Conservation (phyloP, 2,329 filamentous ascomycete genomes). For the Ophiostoma novo-ulmi region DNA sequence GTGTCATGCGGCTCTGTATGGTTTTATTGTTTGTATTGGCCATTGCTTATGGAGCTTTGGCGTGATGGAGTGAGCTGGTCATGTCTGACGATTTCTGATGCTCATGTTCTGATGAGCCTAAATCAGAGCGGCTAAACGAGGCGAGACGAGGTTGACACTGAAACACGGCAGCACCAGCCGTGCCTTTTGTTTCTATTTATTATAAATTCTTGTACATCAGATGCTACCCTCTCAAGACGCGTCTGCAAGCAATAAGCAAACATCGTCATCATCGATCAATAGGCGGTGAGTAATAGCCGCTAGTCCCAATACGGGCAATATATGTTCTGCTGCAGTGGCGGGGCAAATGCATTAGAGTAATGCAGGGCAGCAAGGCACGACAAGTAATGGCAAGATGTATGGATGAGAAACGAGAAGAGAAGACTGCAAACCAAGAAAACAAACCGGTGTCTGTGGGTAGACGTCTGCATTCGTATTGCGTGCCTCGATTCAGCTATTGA, state of each 20-base stretch:
- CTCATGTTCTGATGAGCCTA: neutral
- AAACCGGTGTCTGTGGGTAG: neutral
- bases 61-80: neutral
- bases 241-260: neutral
- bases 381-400: neutral
- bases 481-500: neutral
- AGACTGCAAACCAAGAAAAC: neutral
- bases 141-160: neutral
- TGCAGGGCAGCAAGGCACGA: slow-evolving; percentile 10
- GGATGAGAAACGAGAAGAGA: neutral
- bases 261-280: slow-evolving; percentile 7
- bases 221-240: neutral
- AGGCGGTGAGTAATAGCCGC: slow-evolving; percentile 15
- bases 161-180: neutral
- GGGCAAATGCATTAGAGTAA: neutral
- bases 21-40: neutral
- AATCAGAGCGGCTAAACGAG: neutral
- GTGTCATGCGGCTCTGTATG: neutral
- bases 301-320: slow-evolving; percentile 1
- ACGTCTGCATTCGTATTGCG: neutral
- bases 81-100: neutral
- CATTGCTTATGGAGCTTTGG: neutral
- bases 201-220: neutral
- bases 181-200: neutral
- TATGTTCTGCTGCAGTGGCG: neutral